A percentile compares a stretch with the other conserved stretches of the same genome.
These are phyloP conservation scores for Phytopythium mirpurense DNA, from an alignment of 352 stramenopile species.

Conservation along the genomic window DNA sequence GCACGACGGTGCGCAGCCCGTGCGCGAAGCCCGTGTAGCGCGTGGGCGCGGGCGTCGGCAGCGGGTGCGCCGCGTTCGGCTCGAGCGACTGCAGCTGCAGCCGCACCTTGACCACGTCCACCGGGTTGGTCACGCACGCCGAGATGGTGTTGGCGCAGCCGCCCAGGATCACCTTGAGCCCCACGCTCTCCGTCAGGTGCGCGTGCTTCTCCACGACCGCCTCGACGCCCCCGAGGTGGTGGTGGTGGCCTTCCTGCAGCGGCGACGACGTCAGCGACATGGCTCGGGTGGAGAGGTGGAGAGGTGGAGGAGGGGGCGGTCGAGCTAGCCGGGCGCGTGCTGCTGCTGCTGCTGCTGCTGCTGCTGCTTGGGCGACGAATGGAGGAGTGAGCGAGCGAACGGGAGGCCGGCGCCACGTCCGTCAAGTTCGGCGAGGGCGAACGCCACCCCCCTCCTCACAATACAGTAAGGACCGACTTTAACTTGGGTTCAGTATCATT, in stretches of 20 bases:
- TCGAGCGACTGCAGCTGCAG: conserved; percentile 55
- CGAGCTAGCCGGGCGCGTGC: not conserved
- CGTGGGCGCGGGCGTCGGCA: conserved; percentile 21
- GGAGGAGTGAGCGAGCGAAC: not conserved
- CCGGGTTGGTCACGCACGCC: conserved; percentile 44
- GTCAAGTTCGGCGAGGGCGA: not conserved
- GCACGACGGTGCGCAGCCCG: conserved; percentile 37
- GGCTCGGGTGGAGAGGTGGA: not conserved
- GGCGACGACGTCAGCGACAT: conserved; percentile 2
- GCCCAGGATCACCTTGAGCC: conserved; percentile 56
- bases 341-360: too few species aligned
- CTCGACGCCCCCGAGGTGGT: conserved; percentile 16
- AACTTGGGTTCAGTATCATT: not conserved
- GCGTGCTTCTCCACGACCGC: conserved; percentile 27
- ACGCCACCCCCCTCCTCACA: not conserved
- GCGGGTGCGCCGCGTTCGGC: conserved; percentile 20
- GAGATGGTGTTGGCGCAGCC: conserved; percentile 59
- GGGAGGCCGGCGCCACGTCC: conserved; percentile 8
- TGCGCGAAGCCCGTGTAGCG: conserved; percentile 50
- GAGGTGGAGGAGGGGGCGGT: not conserved
- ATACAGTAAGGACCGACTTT: too few species aligned
- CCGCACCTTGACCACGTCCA: conserved; percentile 67
- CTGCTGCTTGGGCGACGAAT: conserved; percentile 5
- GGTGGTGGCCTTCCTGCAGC: conserved; percentile 10
- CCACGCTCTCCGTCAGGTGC: conserved; percentile 45